A percentile compares a stretch with the other conserved stretches of the same genome.
These are phyloP conservation scores for Naematelia aurantialba DNA, from an alignment of 768 basidiomycete species.

Conservation along the genomic window DNA sequence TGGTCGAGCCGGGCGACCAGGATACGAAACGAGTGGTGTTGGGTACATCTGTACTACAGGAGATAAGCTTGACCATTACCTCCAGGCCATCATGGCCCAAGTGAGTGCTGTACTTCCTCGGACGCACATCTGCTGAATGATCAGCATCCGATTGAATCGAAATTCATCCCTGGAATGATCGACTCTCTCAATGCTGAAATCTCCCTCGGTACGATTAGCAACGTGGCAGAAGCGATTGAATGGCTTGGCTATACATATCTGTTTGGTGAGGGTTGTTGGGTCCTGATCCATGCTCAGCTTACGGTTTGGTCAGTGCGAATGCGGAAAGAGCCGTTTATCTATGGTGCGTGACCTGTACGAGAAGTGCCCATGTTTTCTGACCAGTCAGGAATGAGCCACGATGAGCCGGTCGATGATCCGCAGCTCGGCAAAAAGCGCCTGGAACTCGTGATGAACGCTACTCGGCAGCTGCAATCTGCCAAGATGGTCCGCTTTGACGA, in stretches of 20 bases:
- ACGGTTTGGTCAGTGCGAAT: slow-evolving; percentile 62
- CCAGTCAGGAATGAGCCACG: slow-evolving; percentile 60
- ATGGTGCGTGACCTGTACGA: slow-evolving; percentile 62
- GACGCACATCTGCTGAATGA: neutral
- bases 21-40: slow-evolving; percentile 76
- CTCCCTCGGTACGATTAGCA: slow-evolving; percentile 87
- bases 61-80: slow-evolving; percentile 87
- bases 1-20: slow-evolving; percentile 77
- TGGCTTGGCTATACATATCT: slow-evolving; percentile 98
- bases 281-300: neutral
- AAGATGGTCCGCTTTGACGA: slow-evolving; percentile 79
- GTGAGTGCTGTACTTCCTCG: slow-evolving; percentile 51
- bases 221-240: slow-evolving; percentile 74
- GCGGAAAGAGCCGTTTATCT: slow-evolving; percentile 81
- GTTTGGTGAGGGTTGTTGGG: slow-evolving; percentile 53
- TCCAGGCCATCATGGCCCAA: slow-evolving; percentile 81
- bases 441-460: slow-evolving; percentile 65
- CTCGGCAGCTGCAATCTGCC: slow-evolving; percentile 62
- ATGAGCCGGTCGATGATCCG: slow-evolving; percentile 66
- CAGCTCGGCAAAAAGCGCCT: slow-evolving; percentile 66
- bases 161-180: slow-evolving; percentile 76
- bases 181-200: slow-evolving; percentile 95
- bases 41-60: slow-evolving; percentile 94
- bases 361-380: slow-evolving; percentile 9
- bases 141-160: slow-evolving; percentile 44